phyloP scores from a whole-genome alignment of 106 monocot species.

The Amphibolis antarctica region DNA sequence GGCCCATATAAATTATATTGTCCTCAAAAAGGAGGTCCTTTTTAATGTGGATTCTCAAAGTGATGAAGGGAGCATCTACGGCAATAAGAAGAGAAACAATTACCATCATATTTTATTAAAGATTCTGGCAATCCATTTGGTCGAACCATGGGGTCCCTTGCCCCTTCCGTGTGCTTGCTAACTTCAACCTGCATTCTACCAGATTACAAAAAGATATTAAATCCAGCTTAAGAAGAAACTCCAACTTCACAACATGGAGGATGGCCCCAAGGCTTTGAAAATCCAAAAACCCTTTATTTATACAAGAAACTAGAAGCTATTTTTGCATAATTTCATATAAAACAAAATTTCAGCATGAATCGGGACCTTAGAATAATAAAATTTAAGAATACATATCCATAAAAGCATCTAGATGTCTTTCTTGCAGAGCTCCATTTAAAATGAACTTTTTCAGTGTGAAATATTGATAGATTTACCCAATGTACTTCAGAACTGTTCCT shows the following conservation, averaged over 20 bases:
- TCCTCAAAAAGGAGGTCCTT: no score
- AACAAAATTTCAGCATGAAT: background rate
- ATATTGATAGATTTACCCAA: conserved; percentile 47
- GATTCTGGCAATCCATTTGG: conserved; percentile 97
- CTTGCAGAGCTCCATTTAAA: background rate
- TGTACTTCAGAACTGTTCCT: conserved; percentile 77
- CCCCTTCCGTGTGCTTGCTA: conserved; percentile 89
- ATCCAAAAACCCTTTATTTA: background rate
- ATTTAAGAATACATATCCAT: no score
- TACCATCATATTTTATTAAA: conserved; percentile 92
- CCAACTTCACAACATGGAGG: background rate
- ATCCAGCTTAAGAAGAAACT: background rate
- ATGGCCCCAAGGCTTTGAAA: background rate
- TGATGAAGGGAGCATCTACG: background rate
- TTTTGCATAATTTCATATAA: background rate
- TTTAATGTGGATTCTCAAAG: background rate
- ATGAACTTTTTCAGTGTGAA: background rate
- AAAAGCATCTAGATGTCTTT: background rate
- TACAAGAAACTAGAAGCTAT: background rate
- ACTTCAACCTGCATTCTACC: conserved; percentile 96
- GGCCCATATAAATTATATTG: no score
- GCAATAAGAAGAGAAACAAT: background rate
- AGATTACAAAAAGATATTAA: background rate
- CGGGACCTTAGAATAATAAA: no score
- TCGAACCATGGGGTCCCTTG: conserved; percentile 61